Percentiles rank a stretch among this genome's conserved stretches.
These are phyloP conservation scores for Solanum pennellii DNA, from an alignment of 257 asterid genomes.

Conservation along the genomic window DNA sequence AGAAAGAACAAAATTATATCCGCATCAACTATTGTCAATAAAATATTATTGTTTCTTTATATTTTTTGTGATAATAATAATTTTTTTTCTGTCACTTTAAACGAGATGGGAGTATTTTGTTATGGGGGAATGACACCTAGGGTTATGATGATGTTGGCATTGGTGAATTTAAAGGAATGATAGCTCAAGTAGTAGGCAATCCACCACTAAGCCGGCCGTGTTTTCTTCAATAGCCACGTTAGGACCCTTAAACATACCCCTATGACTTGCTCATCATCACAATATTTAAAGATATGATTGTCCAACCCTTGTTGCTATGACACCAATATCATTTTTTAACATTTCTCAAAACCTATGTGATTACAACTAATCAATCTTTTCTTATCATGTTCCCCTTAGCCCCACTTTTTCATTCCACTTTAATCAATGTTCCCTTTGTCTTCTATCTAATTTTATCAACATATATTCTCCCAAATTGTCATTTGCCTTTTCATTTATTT, in stretches of 20 bases:
- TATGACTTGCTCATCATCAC: neutral
- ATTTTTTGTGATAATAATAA: too few relatives aligned
- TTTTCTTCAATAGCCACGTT: conserved; percentile 26
- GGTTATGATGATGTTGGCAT: neutral
- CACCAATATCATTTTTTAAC: conserved; percentile 4
- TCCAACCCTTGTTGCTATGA: conserved; percentile 25
- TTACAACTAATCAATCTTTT: conserved; percentile 18
- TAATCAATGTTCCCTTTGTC: conserved; percentile 19
- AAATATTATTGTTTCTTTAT: too few relatives aligned
- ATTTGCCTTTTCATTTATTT: neutral
- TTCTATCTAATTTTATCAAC: neutral
- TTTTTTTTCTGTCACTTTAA: neutral
- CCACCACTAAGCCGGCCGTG: conserved; percentile 25
- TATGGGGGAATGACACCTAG: neutral
- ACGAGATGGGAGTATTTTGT: too few relatives aligned
- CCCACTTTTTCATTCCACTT: conserved; percentile 16
- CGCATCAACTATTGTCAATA: too few relatives aligned
- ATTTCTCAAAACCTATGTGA: conserved; percentile 23
- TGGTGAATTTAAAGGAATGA: conserved; percentile 27
- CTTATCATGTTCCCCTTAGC: conserved; percentile 49
- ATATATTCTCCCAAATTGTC: neutral
- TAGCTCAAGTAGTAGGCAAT: conserved; percentile 4
- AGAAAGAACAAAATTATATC: too few relatives aligned
- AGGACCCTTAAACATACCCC: neutral
- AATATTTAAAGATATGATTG: neutral